phyloP scores from a whole-genome alignment of 2,329 filamentous ascomycete species.

The Thermothelomyces thermophilus region DNA sequence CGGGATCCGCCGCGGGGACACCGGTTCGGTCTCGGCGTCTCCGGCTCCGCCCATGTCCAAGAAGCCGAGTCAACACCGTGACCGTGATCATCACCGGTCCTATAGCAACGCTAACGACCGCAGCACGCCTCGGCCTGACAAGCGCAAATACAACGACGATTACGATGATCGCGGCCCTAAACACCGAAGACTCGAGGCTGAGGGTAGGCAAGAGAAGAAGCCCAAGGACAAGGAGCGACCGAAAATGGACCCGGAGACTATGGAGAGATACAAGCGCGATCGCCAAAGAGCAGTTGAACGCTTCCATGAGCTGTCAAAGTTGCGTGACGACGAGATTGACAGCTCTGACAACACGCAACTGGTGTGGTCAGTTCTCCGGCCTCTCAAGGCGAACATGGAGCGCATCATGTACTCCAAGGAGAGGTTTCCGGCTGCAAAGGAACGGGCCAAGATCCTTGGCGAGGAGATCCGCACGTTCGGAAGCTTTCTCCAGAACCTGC shows the following conservation, averaged over 20 bases:
- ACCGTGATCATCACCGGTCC: conserved; percentile 45
- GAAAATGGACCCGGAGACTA: conserved; percentile 31
- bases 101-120: conserved; percentile 47
- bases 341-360: conserved; percentile 31
- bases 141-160: conserved; percentile 55
- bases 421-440: conserved; percentile 27
- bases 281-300: conserved; percentile 31
- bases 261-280: conserved; percentile 31
- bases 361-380: conserved; percentile 35
- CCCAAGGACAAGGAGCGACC: conserved; percentile 36
- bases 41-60: conserved; percentile 54
- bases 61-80: conserved; percentile 40
- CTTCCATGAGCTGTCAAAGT: conserved; percentile 33
- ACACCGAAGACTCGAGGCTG: conserved; percentile 45
- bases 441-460: conserved; percentile 33
- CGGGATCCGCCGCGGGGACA: conserved; percentile 54
- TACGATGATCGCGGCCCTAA: conserved; percentile 45
- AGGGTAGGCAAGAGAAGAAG: conserved; percentile 28
- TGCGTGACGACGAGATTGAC: conserved; percentile 33
- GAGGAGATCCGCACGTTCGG: conserved; percentile 33
- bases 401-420: conserved; percentile 34
- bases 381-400: conserved; percentile 33
- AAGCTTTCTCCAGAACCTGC: conserved; percentile 31
- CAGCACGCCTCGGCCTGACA: conserved; percentile 48
- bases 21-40: conserved; percentile 60